Percentiles rank a stretch among this genome's conserved stretches.
Conservation (phyloP, 805 yeast species). For the Hanseniaspora guilliermondii region DNA sequence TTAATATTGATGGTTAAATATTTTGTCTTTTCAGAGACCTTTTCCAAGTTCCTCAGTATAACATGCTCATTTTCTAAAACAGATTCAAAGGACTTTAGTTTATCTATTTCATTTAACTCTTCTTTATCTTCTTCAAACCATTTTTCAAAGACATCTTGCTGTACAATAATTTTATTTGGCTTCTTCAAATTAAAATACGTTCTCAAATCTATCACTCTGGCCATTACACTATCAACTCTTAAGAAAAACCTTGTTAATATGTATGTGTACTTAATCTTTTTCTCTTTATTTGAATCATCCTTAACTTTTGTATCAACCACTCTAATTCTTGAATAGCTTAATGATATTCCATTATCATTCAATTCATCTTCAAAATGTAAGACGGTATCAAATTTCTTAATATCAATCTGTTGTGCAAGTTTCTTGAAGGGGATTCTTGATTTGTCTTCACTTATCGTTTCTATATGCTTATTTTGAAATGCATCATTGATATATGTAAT, state of each 20-base stretch:
- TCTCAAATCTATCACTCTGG: slow-evolving; percentile 75
- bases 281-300: not conserved
- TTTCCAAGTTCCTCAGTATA: not conserved
- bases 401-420: slow-evolving; percentile 66
- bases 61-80: slow-evolving; percentile 2
- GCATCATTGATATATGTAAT: slow-evolving; percentile 17
- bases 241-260: slow-evolving; percentile 66
- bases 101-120: not conserved
- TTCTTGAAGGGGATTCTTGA: slow-evolving; percentile 54
- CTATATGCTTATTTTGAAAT: slow-evolving; percentile 4
- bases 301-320: slow-evolving; percentile 74
- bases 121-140: not conserved
- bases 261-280: slow-evolving; percentile 24
- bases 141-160: slow-evolving; percentile 19
- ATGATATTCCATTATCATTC: slow-evolving; percentile 88
- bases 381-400: slow-evolving; percentile 78
- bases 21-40: not conserved
- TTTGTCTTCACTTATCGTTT: not conserved
- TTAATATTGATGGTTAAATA: not conserved
- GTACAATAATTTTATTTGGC: slow-evolving; percentile 25
- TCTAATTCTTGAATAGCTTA: slow-evolving; percentile 64
- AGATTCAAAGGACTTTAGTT: slow-evolving; percentile 7
- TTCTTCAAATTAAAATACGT: slow-evolving; percentile 49
- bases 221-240: slow-evolving; percentile 79
- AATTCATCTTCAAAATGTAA: slow-evolving; percentile 86